Base-by-base conservation (phyloP, 179 eudicot species). In the Silene vulgaris region DNA sequence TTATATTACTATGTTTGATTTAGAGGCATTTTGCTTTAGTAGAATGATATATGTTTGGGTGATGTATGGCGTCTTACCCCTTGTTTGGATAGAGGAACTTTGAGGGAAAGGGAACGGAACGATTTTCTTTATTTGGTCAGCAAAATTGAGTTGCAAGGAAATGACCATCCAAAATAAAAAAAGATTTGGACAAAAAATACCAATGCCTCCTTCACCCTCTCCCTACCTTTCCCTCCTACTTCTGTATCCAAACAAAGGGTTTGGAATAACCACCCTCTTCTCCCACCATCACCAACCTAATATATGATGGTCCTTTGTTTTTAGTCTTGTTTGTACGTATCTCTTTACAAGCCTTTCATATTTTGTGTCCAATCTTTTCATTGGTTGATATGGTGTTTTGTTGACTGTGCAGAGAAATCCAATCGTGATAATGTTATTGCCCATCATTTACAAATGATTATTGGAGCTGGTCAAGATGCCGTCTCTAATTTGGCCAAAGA, bases 381-480 rank as follows among this genome's bases (percentile, higher is more conserved):
- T 40, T 72, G 35, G 69, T 76, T 77, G n/a, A 16, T 28, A 63
- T 72, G 29, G 61, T 57, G 69, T 19, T 60, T 74, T 52, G 23
- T 78, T 60, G 69, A 60, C 63, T 82, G 23, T 81, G 83, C 97
- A 96, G 99, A 90, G 70, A 82, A 78, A 57, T 84, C 85, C 30
- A 59, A 74, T 76, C 74, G 79, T 45, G 88, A 65, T 56, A 84
- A 73, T 73, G 89, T 85, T 59, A 78, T 30, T 71, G 75, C 80
- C 79, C 74, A 54, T 76, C 82, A 84, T 70, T 75, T 88, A 72
- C 86, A 77, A 79, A 87, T 80, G 74, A 87, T 87, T 43, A 76
- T 83, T 72, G 85, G 86, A 78, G 92, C 92, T 82, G 83, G 94
- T 80, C 82, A 89, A 73, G 72, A 85, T 75, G 85, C 84, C 74